These are phyloP conservation scores for Mallotus nudiflorus DNA, from an alignment of 345 rosid genomes.

Conservation along the genomic window DNA sequence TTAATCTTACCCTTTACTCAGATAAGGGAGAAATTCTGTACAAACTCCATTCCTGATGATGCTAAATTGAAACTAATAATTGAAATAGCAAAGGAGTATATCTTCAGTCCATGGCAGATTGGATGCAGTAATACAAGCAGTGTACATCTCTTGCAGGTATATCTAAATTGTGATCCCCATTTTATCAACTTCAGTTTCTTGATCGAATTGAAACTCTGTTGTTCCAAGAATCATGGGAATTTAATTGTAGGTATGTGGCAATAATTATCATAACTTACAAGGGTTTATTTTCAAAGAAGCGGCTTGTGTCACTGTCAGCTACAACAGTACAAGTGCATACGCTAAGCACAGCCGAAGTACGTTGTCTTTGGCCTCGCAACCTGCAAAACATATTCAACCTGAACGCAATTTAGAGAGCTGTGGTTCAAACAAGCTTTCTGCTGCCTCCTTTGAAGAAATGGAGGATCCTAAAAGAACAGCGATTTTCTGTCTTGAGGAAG, in stretches of 20 bases:
- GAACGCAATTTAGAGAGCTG: too few species aligned
- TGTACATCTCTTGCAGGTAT: conserved; percentile 8
- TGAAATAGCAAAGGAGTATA: conserved; percentile 27
- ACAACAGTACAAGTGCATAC: neutral
- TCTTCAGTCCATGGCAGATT: conserved; percentile 3
- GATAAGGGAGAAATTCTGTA: conserved; percentile 23
- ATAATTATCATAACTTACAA: conserved; percentile 7
- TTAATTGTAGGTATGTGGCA: conserved; percentile 8
- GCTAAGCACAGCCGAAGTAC: neutral
- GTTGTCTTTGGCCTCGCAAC: neutral
- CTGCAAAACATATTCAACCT: too few species aligned
- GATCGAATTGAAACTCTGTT: too few species aligned
- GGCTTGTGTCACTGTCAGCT: neutral
- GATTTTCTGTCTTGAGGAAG: conserved; percentile 17
- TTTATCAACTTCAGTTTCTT: too few species aligned
- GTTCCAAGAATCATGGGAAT: too few species aligned
- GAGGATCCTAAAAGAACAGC: conserved; percentile 8
- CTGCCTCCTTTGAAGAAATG: conserved; percentile 3
- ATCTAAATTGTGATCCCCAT: too few species aligned
- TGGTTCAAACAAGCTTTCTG: neutral
- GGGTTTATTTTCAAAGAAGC: conserved; percentile 18
- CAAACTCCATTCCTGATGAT: conserved; percentile 22
- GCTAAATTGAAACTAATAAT: conserved; percentile 23
- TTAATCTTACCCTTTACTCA: conserved; percentile 11
- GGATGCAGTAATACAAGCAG: neutral